Evolutionary conservation across 495 filamentous ascomycete species (phyloP), one percentile per base, ranked within the genome.

Genomic region (Articulospora tetracladia): DNA sequence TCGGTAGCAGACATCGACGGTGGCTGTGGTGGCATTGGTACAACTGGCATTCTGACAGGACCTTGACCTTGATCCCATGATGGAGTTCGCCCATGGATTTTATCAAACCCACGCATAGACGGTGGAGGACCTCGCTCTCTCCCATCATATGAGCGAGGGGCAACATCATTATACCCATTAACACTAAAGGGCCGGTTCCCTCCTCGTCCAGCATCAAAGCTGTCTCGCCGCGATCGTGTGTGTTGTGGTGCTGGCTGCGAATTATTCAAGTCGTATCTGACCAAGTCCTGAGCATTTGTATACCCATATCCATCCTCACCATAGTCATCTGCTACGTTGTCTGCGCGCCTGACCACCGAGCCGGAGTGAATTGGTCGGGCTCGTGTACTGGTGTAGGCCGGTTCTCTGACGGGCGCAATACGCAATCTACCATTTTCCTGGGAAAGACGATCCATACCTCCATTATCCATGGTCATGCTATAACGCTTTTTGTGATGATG

Each of bases 241-340:
- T 70, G 77, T 39, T 66, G 70, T 3, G 54, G 24, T 20, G 39
- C 27, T 7, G 61, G 19, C 23, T 55, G 34, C 70, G 58, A 73
- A 70, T 72, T 76, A 69, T 72, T 83, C 55, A 83, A 65, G 59
- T 91, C 88, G 48, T 84, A 84, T 41, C 88, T 79, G 32, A 84
- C 86, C 52, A 89, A 75, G 59, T 91, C 87, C 62, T 83, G 77
- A 10, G 86, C 83, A 25, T 83, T 86, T 3, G 87, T 91, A 62
- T 91, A 91, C 50, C 88, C 87, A 66, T 86, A 91, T 1, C 84
- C 84, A 41, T 85, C 77, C 39, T 86, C 85, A 53, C 85, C 82
- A 67, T 86, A 86, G 52, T 86, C 83, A 13, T 79, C 73, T 34
- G 82, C 77, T 0, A 71, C 72, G 3, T 66, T 66, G 61, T 63